Evolutionary conservation across 176 grass and related monocot species (phyloP).

Genomic region (Chrysopogon serrulatus): DNA sequence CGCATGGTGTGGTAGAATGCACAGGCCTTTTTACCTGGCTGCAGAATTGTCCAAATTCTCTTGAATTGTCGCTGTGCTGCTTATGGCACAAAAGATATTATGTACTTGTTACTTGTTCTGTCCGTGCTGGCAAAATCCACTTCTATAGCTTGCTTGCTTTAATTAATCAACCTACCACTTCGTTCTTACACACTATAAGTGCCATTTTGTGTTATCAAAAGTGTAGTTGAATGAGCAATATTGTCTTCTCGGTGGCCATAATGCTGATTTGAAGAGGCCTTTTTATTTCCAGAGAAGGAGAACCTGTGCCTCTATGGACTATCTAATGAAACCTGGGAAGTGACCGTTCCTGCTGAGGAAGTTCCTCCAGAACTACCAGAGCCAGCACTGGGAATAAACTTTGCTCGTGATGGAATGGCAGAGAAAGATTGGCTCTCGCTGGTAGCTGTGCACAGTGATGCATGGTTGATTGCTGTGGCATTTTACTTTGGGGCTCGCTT

Average conservation of each 20-base stretch:
- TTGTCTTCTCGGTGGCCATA: not conserved
- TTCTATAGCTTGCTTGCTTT: not conserved
- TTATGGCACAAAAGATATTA: not conserved
- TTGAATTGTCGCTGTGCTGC: not conserved
- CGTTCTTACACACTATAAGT: not conserved
- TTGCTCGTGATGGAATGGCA: constrained; percentile 57
- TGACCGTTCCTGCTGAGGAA: constrained; percentile 51
- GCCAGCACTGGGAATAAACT: constrained; percentile 76
- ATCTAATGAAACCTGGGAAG: constrained; percentile 61
- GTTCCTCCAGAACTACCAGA: constrained; percentile 71
- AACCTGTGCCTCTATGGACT: constrained; percentile 64
- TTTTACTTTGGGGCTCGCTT: constrained; percentile 57
- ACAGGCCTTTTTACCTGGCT: not conserved
- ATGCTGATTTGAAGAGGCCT: not conserved
- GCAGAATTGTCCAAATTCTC: not conserved
- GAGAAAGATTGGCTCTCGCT: constrained; percentile 59
- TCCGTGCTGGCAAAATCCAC: not conserved
- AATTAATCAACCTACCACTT: not conserved
- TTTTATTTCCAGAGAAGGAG: constrained; percentile 55
- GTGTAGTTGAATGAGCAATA: not conserved
- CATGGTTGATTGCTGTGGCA: constrained; percentile 69
- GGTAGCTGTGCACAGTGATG: constrained; percentile 73
- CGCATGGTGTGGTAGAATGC: not conserved
- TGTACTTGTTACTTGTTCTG: not conserved
- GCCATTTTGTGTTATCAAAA: not conserved